phyloP scores from a whole-genome alignment of 73 alveolate species.

The Breviolum minutum region DNA sequence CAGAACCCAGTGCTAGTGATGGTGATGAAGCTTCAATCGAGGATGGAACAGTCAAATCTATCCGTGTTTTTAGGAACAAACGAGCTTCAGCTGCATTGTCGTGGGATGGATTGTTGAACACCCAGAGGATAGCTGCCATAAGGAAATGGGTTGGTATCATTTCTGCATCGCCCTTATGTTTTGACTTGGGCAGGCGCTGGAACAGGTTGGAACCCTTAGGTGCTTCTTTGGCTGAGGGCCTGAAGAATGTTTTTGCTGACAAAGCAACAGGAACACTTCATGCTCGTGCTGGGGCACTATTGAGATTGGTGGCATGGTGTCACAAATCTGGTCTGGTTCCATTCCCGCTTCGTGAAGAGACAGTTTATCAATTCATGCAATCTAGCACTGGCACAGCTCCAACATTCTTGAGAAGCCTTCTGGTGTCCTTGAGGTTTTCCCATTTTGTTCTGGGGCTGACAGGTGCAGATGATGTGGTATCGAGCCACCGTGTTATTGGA shows the following conservation, averaged over 20 bases:
- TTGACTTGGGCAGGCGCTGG: not conserved
- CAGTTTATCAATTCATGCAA: not conserved
- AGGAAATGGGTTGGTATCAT: no score
- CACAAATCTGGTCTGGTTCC: not conserved
- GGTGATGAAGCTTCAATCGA: not conserved
- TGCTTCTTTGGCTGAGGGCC: no score
- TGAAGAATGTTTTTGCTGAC: no score
- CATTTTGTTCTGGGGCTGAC: not conserved
- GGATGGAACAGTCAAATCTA: not conserved
- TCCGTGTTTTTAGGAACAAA: not conserved
- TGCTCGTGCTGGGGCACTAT: not conserved
- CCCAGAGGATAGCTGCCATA: not conserved
- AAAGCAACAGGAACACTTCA: not conserved
- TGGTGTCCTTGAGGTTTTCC: not conserved
- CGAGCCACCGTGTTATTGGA: not conserved
- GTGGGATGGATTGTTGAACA: not conserved
- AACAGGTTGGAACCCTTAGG: not conserved
- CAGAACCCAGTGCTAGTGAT: not conserved
- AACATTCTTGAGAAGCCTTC: not conserved
- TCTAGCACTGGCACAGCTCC: not conserved
- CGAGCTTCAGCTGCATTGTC: not conserved
- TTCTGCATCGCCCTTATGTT: not conserved
- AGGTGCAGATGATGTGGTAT: not conserved
- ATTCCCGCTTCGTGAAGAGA: not conserved
- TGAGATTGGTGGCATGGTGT: not conserved